Base-by-base conservation (phyloP, 75 land plant species). In the Cupressus sempervirens region DNA sequence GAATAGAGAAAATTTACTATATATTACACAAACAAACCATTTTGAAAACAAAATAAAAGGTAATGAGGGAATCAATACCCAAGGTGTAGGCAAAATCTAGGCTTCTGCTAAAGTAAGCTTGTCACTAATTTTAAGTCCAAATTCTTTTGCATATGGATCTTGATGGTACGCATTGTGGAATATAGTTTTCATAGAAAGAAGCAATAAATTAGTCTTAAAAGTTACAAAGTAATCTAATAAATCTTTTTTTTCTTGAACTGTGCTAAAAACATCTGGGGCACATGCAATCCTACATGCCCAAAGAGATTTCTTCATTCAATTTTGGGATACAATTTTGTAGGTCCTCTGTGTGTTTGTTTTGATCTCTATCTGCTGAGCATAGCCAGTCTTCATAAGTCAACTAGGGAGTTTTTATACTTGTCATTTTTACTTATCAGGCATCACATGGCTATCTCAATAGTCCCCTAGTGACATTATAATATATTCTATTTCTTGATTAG, bases 131-230 rank as follows among this genome's bases (percentile, higher is more conserved):
- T 84, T 91, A 56, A 96, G 95, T 0, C 98, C 97, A 90, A 96
- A 96, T 86, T 96, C 98, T 74, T 88, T 90, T 35, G 98, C 98
- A 89, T 94, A 96, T 4, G 94, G 93, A 92, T 96, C 98, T 38
- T 91, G 76, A 23, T 88, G 84, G 87, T 96, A 96, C 0, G 76
- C 91, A 89, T 96, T 96, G 13, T 95, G 92, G 15, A 87, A 84
- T 34, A 96, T 93, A 46, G 97, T 96, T 97, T 96, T 91, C n/a
- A 82, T 53, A 70, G 30, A 4, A 80, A 52, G 76, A 53, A 83
- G 12, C 16, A 75, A 45, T 13, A 79, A 23, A 26, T n/a, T 45
- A 79, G 46, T 45, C 12, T 79, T 45, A 79, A 9, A n/a, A 50
- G 9, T 0, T 48, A 48, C 53, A 48, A 8, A 41, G 26, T 26